Percentiles rank a stretch among this genome's conserved stretches.
Evolutionary conservation across 495 filamentous ascomycete genomes (phyloP).

Genomic region (Umbilicaria muhlenbergii): DNA sequence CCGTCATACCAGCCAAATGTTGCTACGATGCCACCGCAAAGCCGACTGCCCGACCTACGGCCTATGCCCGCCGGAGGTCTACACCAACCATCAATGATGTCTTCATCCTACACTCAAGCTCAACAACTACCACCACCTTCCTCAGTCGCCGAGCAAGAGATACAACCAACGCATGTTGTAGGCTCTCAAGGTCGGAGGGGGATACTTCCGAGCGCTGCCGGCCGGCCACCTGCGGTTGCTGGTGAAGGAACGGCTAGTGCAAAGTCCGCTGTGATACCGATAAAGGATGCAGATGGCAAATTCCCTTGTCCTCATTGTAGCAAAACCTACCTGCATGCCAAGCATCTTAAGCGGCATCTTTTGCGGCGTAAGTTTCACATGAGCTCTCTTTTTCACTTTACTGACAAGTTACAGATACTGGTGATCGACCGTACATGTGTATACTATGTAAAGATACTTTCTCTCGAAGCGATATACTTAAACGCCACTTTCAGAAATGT

Average conservation of each 20-base stretch:
- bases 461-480: slow-evolving; percentile 92
- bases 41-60: not conserved
- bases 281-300: slow-evolving; percentile 91
- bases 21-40: not conserved
- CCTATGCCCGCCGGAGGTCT: slow-evolving; percentile 2
- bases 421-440: slow-evolving; percentile 93
- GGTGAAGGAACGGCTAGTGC: slow-evolving; percentile 29
- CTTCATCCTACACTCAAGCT: not conserved
- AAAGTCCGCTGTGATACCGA: slow-evolving; percentile 65
- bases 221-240: slow-evolving; percentile 50
- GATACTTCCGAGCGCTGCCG: slow-evolving; percentile 78
- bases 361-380: slow-evolving; percentile 64
- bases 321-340: slow-evolving; percentile 94
- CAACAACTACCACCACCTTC: not conserved
- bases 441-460: slow-evolving; percentile 96
- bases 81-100: not conserved
- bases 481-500: slow-evolving; percentile 97
- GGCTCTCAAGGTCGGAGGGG: slow-evolving; percentile 82
- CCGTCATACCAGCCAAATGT: too few relatives aligned
- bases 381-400: not conserved
- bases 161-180: slow-evolving; percentile 72
- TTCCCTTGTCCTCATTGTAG: slow-evolving; percentile 94
- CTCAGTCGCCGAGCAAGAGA: slow-evolving; percentile 17
- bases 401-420: slow-evolving; percentile 50
- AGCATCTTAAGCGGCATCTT: slow-evolving; percentile 92